Evolutionary conservation across 179 eudicot genomes (phyloP), one percentile per base, ranked within the genome.

Genomic region (Spinacia oleracea): DNA sequence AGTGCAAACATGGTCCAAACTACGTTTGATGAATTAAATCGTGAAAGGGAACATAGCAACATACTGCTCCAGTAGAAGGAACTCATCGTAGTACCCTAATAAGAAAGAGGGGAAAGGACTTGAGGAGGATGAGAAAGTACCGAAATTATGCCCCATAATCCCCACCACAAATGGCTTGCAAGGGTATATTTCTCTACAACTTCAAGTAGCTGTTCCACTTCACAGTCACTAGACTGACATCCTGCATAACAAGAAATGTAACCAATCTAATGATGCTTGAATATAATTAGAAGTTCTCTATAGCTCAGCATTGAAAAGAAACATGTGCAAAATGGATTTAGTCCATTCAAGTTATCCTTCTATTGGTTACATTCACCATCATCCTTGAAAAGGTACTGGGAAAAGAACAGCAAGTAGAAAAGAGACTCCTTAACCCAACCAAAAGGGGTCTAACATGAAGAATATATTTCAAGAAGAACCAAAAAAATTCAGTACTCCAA

Each of bases 61-160:
- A 56, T 5, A 56, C 23, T 20, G 6, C 60, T 64, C 32, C 48
- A 32, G 25, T 9, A 27, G 32, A 72, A 51, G 58, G 31, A 27
- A 43, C 16, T 64, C 42, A 51, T n/a, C 59, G 73, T 4, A 51
- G 69, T 65, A 59, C 15, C 35, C 48, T 51, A 75, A 6, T 20
- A 68, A 23, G 14, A 60, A 79, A 51, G 67, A n/a, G 78, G 11
- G 25, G 35, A 72, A 46, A 43, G 21, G 27, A 51, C 56, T 38
- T 3, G 6, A 38, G 40, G 40, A 38, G 40, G 46, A 46, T 15
- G 32, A 69, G 66, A 60, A 68, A 73, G 62, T 93, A 94, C 98
- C 97, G 98, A 94, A 73, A 94, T 93, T 78, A 93, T 81, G 85
- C 98, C 98, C 98, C 98, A 94, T 81, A 94, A 77, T 77, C 91